Conservation (phyloP, 148 eudicot species). For the Agrostemma githago region DNA sequence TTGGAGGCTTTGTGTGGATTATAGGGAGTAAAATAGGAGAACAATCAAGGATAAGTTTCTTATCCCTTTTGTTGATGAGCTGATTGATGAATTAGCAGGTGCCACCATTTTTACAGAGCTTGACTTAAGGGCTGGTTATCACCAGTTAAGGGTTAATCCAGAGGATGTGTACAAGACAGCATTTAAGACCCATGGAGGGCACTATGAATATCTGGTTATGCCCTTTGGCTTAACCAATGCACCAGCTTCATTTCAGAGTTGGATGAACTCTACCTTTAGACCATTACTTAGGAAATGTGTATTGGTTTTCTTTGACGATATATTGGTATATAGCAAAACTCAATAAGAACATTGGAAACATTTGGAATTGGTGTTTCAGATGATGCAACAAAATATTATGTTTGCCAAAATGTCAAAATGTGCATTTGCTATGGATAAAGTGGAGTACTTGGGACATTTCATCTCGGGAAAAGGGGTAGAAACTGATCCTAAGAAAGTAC, state of each 20-base stretch:
- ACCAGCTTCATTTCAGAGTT: neutral
- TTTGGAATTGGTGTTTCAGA: too few relatives aligned
- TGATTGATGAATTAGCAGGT: slow-evolving; percentile 7
- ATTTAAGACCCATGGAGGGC: too few relatives aligned
- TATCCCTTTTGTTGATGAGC: neutral
- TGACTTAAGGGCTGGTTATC: neutral
- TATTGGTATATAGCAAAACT: neutral
- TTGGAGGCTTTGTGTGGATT: too few relatives aligned
- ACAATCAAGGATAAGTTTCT: neutral
- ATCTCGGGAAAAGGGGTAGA: neutral
- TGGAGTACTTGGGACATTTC: too few relatives aligned
- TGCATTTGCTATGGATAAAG: too few relatives aligned
- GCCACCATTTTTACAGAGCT: neutral
- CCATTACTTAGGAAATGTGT: neutral
- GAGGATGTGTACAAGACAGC: too few relatives aligned
- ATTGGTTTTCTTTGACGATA: slow-evolving; percentile 2
- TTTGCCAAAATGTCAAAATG: too few relatives aligned
- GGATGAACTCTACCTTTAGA: neutral
- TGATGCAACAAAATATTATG: too few relatives aligned
- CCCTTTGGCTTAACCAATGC: too few relatives aligned
- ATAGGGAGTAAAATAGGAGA: neutral
- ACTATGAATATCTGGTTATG: too few relatives aligned
- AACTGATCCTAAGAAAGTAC: neutral
- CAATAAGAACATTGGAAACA: too few relatives aligned
- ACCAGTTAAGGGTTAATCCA: too few relatives aligned